Conservation (phyloP, 140 eudicot genomes). For the Stevia rebaudiana region DNA sequence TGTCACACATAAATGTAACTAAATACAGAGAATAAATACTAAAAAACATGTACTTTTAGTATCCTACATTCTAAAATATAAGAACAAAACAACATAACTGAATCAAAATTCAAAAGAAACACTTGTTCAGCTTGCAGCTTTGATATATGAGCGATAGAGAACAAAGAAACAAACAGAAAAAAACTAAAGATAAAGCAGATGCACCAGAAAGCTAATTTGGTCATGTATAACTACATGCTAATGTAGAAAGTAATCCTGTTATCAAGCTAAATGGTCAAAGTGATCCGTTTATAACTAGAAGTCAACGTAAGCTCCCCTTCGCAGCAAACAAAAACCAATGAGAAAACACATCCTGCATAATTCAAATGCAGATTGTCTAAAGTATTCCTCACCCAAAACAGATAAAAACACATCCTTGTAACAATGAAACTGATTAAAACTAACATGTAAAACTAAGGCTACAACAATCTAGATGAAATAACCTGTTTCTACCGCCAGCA, state of each 20-base stretch:
- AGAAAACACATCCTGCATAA: background rate
- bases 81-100: background rate
- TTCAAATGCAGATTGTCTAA: conserved; percentile 4
- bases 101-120: background rate
- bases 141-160: background rate
- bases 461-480: background rate
- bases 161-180: background rate
- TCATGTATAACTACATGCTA: background rate
- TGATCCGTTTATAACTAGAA: too few species aligned
- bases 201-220: background rate
- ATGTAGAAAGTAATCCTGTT: too few species aligned
- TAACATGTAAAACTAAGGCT: background rate
- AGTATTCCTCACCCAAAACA: background rate
- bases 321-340: too few species aligned
- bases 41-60: background rate
- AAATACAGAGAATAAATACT: background rate
- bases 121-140: background rate
- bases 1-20: background rate
- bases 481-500: conserved; percentile 72
- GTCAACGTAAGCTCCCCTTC: too few species aligned
- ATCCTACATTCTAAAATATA: background rate
- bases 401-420: background rate
- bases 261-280: too few species aligned
- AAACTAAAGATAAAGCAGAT: background rate
- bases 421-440: conserved; percentile 7